Evolutionary conservation across 257 asterid genomes (phyloP), one percentile per base, ranked within the genome.

Genomic region (Handroanthus guayacan): DNA sequence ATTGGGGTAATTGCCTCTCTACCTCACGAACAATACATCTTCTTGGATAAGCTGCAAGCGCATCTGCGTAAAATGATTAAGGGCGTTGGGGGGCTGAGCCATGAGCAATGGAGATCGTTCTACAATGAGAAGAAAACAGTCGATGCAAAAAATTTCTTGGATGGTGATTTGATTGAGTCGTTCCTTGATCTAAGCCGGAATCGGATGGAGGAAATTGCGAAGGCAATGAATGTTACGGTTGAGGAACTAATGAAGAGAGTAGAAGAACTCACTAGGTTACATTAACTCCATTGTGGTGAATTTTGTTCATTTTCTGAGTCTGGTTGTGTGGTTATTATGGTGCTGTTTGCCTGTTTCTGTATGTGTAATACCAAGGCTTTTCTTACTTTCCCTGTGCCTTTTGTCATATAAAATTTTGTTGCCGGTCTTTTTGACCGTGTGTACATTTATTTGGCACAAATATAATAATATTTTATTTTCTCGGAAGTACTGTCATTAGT

Each of bases 161-260:
- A 95, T 45, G 99, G 98, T 0, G 99, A 95, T 86, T 80, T 93
- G 37, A 95, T 95, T 1, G 98, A 95, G 73, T 93, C 98, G 11
- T 95, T 95, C 78, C 93, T 95, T 0, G 97, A 91, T 83, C 97
- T 95, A 57, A 86, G 82, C 52, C 77, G 99, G 82, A 86, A 50
- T 62, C 83, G 87, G 68, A 93, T 91, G 97, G 97, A 90, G 47
- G 98, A 95, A 77, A 83, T 95, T 65, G 86, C 96, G 0, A 90
- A 82, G 82, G 85, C 91, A 9, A 91, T 95, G 96, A 69, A 41
- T 52, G 87, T 85, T 25, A 82, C 96, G 0, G 97, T 93, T 20
- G 98, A 93, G 87, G 98, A 93, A 78, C 89, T 95, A 11, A 91
- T 90, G 98, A 91, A 95, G 92, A 86, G 98, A 78, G 99, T 95